Base-by-base conservation (phyloP, 2,329 filamentous ascomycete species). In the Albifimbria verrucaria region DNA sequence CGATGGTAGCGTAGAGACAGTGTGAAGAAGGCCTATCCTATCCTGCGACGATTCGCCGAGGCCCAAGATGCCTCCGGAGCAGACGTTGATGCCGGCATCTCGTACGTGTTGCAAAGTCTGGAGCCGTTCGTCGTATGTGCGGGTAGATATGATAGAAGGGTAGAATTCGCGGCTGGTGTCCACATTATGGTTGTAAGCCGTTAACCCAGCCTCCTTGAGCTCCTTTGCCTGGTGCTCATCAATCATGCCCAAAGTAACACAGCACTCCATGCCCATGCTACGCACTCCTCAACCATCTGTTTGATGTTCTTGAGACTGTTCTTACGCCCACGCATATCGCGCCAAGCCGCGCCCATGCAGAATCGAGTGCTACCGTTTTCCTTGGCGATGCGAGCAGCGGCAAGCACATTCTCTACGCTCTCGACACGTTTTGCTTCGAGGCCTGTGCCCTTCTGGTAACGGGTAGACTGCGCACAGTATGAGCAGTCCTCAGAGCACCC, bases 171-270 rank as follows among this genome's bases (percentile, higher is more conserved):
- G 82, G 52, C 87, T 91, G 1, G 92, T 96, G 72, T 96, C 92
- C 59, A 96, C 80, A 68, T 96, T 96, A 78, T 96, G 92, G 74
- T 96, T 96, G 73, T 96, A 96, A 1, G 92, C 92, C 17, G 92
- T 96, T 62, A 96, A 73, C 0, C 92, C 92, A 0, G 91, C 92
- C 2, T 85, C 84, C 67, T 91, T 92, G 59, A 96, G 80, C 73
- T 94, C 89, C 65, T 82, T 82, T 24, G 92, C 92, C 76, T 96
- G 91, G 59, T 79, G 77, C 6, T 78, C 80, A 69, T 96, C 90
- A 62, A 96, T 91, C 92, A 96, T 96, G 61, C 92, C 92, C 20
- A 96, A 80, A 2, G 92, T 96, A n/a, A 96, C 92, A 69, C 92
- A 96, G 7, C 86, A 87, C 71, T 96, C 92, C 89, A 96, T 93